Evolutionary conservation across 2,329 filamentous ascomycete species (phyloP).

Genomic region (Verticillium isaacii): DNA sequence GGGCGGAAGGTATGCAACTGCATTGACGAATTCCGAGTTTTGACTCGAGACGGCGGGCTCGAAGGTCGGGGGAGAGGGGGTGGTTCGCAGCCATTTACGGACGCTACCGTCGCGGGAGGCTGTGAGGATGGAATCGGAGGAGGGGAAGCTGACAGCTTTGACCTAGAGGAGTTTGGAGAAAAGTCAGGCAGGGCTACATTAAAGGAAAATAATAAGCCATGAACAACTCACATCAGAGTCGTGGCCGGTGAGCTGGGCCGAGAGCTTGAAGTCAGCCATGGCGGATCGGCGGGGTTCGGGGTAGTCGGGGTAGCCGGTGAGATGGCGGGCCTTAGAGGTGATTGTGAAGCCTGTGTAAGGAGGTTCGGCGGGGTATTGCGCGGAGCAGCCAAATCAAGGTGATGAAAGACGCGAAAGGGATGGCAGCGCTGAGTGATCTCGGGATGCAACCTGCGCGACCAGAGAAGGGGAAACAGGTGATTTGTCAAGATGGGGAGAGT

Average conservation of each 20-base stretch:
- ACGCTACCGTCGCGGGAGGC: constrained; percentile 91
- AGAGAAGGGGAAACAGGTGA: not conserved
- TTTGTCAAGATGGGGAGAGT: not conserved
- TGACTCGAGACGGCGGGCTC: constrained; percentile 75
- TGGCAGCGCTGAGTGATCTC: not conserved
- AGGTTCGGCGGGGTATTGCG: not conserved
- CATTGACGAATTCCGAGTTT: constrained; percentile 83
- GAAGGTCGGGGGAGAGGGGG: constrained; percentile 63
- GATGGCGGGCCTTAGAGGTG: not conserved
- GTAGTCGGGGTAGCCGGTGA: not conserved
- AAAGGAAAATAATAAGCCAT: not conserved
- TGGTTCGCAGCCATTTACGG: constrained; percentile 72
- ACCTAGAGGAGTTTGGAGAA: constrained; percentile 52
- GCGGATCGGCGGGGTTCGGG: constrained; percentile 6
- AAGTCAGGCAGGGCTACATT: not conserved
- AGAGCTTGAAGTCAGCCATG: constrained; percentile 89
- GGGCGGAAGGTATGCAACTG: constrained; percentile 70
- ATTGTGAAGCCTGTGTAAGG: not conserved
- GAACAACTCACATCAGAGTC: constrained; percentile 75
- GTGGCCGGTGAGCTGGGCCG: constrained; percentile 82
- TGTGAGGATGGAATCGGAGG: constrained; percentile 68
- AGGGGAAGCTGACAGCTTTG: constrained; percentile 76
- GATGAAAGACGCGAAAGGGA: not conserved
- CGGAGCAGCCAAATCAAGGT: not conserved
- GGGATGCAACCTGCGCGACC: not conserved